These are phyloP conservation scores for Candida golubevii DNA, from an alignment of 805 yeast species.

Conservation along the genomic window DNA sequence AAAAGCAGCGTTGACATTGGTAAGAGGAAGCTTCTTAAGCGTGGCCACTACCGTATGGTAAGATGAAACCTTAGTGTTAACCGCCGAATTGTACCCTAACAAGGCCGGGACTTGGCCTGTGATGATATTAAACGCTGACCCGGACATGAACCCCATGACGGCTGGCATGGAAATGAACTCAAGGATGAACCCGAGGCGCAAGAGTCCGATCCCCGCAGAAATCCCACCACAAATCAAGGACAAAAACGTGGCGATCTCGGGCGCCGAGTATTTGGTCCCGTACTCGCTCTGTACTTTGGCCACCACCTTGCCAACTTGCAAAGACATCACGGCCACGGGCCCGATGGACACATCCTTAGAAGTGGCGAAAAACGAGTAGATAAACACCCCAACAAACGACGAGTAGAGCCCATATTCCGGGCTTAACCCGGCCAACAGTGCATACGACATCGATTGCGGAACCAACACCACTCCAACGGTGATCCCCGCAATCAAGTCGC, in stretches of 20 bases:
- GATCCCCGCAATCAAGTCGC: constrained; percentile 86
- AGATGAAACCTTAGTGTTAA: constrained; percentile 70
- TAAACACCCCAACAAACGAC: constrained; percentile 84
- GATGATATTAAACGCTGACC: constrained; percentile 82
- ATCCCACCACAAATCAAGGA: constrained; percentile 83
- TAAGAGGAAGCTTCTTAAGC: constrained; percentile 63
- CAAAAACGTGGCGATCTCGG: constrained; percentile 74
- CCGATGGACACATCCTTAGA: constrained; percentile 95
- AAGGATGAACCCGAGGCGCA: constrained; percentile 81
- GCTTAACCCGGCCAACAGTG: constrained; percentile 73
- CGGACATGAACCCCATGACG: constrained; percentile 91
- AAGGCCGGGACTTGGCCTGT: constrained; percentile 83
- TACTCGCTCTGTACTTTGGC: constrained; percentile 47
- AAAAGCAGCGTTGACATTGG: constrained; percentile 82
- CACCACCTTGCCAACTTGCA: constrained; percentile 76
- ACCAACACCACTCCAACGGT: constrained; percentile 92
- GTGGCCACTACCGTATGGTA: constrained; percentile 67
- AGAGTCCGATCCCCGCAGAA: constrained; percentile 74
- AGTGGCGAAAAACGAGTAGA: constrained; percentile 88
- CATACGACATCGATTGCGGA: constrained; percentile 96
- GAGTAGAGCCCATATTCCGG: constrained; percentile 89
- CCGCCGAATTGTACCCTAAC: constrained; percentile 65
- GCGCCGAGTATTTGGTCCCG: constrained; percentile 49
- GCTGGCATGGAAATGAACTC: constrained; percentile 90
- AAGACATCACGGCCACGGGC: constrained; percentile 94